Percentiles rank a stretch among this genome's conserved stretches.
Evolutionary conservation across 495 filamentous ascomycete species (phyloP).

Genomic region (Evernia prunastri): DNA sequence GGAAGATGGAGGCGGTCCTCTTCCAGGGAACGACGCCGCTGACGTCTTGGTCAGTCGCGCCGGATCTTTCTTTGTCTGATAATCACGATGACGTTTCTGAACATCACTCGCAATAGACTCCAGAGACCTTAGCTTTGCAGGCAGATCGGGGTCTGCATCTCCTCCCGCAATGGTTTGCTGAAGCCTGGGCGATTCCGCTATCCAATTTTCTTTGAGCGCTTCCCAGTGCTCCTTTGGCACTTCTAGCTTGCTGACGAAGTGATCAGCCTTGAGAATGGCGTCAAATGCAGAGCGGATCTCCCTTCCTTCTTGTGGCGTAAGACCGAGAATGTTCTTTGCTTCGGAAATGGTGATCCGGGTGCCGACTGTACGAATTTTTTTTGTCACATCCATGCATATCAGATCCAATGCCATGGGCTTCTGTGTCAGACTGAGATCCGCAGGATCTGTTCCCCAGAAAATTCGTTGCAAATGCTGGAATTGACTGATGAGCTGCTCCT

Average conservation of each 20-base stretch:
- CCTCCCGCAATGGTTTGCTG: constrained; percentile 45
- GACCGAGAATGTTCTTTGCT: constrained; percentile 62
- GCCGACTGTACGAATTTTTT: constrained; percentile 61
- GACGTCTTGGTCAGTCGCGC: constrained; percentile 19
- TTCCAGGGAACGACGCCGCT: background rate
- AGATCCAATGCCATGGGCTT: constrained; percentile 63
- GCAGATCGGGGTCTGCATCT: constrained; percentile 47
- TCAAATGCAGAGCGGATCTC: constrained; percentile 61
- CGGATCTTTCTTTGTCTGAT: constrained; percentile 55
- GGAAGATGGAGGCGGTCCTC: background rate
- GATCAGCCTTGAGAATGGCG: constrained; percentile 56
- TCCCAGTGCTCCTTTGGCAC: constrained; percentile 67
- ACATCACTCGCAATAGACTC: constrained; percentile 67
- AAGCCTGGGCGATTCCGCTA: constrained; percentile 50
- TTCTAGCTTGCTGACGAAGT: constrained; percentile 68
- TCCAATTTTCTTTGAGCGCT: constrained; percentile 63
- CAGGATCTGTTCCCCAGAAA: constrained; percentile 44
- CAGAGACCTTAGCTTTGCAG: constrained; percentile 56
- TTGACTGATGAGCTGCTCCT: constrained; percentile 60
- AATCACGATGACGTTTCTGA: constrained; percentile 65
- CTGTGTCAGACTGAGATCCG: constrained; percentile 48
- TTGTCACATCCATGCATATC: constrained; percentile 75
- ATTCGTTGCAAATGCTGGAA: constrained; percentile 58
- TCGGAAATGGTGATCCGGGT: constrained; percentile 62
- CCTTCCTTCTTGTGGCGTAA: constrained; percentile 66